Percentiles rank a stretch among this genome's conserved stretches.
These are phyloP conservation scores for Melaleuca quinquenervia DNA, from an alignment of 345 rosid genomes.

Conservation along the genomic window DNA sequence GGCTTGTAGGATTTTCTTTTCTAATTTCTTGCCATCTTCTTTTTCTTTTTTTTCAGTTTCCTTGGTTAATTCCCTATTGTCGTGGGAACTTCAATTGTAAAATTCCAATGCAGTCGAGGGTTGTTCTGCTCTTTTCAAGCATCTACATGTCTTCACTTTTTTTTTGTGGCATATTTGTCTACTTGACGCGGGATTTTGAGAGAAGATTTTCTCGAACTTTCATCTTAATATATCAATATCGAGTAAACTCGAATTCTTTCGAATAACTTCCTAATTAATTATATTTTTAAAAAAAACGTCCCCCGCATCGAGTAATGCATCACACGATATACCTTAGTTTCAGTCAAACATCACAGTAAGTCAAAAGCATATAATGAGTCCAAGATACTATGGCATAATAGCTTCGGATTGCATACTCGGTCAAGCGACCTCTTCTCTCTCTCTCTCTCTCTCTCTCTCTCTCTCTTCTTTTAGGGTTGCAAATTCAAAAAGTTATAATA, in stretches of 20 bases:
- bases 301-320: not conserved
- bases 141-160: not conserved
- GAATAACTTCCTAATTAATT: too few relatives aligned
- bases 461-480: too few relatives aligned
- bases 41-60: not conserved
- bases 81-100: not conserved
- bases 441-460: not conserved
- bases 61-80: not conserved
- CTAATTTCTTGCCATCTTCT: not conserved
- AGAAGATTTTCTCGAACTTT: not conserved
- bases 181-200: not conserved
- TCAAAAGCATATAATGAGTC: not conserved
- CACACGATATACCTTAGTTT: not conserved
- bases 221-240: not conserved
- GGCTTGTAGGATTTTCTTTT: not conserved
- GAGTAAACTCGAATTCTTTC: too few relatives aligned
- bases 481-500: not conserved
- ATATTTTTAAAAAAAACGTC: not conserved
- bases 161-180: not conserved
- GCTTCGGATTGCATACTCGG: not conserved
- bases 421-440: not conserved
- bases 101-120: not conserved
- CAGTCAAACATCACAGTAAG: too few relatives aligned
- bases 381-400: not conserved
- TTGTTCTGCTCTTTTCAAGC: not conserved